Conservation (phyloP, 1,139 yeast genomes). For the Lodderomyces beijingensis region DNA sequence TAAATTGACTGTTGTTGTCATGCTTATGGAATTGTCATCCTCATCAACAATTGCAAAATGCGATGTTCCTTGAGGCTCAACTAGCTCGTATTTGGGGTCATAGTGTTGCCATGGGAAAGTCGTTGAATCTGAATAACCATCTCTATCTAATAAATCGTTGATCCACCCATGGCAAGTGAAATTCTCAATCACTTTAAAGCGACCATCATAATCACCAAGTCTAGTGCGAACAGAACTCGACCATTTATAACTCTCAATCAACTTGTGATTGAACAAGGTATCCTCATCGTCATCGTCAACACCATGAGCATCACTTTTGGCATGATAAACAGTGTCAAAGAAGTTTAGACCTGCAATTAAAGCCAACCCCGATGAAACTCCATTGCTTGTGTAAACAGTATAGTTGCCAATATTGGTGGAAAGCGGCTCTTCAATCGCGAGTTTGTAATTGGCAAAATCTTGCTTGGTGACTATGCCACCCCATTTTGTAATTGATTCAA, state of each 20-base stretch:
- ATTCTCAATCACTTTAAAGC: conserved; percentile 23
- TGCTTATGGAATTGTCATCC: conserved; percentile 68
- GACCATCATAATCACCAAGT: conserved; percentile 57
- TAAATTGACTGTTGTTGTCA: conserved; percentile 90
- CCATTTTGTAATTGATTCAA: conserved; percentile 34
- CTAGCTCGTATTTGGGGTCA: conserved; percentile 69
- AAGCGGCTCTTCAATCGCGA: conserved; percentile 54
- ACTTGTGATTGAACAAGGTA: conserved; percentile 54
- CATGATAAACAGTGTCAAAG: conserved; percentile 30
- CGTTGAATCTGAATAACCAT: conserved; percentile 43
- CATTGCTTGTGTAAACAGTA: conserved; percentile 64
- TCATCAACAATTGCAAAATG: conserved; percentile 76
- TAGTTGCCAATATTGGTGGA: conserved; percentile 38
- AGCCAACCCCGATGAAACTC: conserved; percentile 84
- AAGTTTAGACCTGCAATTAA: conserved; percentile 71
- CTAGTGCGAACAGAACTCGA: conserved; percentile 79
- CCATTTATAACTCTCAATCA: conserved; percentile 92
- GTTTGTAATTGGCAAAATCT: conserved; percentile 65
- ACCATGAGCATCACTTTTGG: conserved; percentile 7
- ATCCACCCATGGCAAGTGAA: conserved; percentile 52
- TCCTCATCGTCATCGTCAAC: conserved; percentile 13
- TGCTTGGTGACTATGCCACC: conserved; percentile 60
- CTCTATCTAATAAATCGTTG: conserved; percentile 37
- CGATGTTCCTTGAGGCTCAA: conserved; percentile 83
- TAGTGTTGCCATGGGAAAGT: conserved; percentile 73